These are phyloP conservation scores for Ceratorhiza oryzae-sativae DNA, from an alignment of 1,284 basidiomycete genomes.

Conservation along the genomic window DNA sequence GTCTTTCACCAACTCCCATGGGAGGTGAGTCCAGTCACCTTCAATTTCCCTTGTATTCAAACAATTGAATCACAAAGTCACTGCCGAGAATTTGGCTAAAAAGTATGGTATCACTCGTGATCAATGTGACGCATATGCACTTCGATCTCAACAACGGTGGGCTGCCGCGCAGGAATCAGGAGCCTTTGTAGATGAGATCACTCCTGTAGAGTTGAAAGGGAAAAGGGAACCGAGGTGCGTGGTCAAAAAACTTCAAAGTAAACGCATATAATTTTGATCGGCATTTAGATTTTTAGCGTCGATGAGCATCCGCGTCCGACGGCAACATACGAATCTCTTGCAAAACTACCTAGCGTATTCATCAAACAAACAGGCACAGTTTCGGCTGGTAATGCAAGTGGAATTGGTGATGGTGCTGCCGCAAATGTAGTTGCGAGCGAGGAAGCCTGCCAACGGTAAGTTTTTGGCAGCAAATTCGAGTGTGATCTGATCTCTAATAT, in stretches of 20 bases:
- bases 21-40: constrained; percentile 49
- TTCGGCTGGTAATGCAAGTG: constrained; percentile 60
- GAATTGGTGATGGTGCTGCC: constrained; percentile 62
- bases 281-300: constrained; percentile 46
- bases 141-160: constrained; percentile 61
- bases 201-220: constrained; percentile 55
- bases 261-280: constrained; percentile 40
- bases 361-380: constrained; percentile 58
- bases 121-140: constrained; percentile 60
- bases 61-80: constrained; percentile 49
- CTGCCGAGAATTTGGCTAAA: constrained; percentile 60
- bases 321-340: constrained; percentile 54
- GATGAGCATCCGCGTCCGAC: constrained; percentile 61
- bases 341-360: constrained; percentile 58
- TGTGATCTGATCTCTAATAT: background rate
- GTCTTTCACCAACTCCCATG: constrained; percentile 55
- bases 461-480: background rate
- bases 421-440: constrained; percentile 61
- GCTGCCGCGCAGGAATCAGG: constrained; percentile 57
- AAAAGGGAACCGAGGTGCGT: constrained; percentile 48
- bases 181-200: constrained; percentile 59
- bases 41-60: background rate
- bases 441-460: constrained; percentile 51
- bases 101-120: constrained; percentile 61
- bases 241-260: too few relatives aligned